Conservation (phyloP, 2,329 filamentous ascomycete species). For the Hirsutella minnesotensis region DNA sequence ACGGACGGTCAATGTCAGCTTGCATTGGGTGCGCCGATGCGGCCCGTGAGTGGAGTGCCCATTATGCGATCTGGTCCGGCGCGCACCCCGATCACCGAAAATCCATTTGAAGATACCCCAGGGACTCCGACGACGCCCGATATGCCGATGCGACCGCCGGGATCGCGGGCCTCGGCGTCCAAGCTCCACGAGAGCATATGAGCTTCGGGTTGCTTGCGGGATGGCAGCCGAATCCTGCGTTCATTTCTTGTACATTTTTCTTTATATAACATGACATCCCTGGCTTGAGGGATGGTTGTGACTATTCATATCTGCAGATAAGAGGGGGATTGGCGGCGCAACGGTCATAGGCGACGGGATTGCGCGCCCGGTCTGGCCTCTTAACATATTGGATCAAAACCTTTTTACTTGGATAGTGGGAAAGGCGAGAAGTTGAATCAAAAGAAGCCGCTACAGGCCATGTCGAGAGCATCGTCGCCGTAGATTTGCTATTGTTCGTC, state of each 20-base stretch:
- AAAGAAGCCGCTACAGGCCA: neutral
- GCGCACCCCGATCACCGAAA: slow-evolving; percentile 47
- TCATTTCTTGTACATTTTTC: neutral
- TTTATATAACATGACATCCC: neutral
- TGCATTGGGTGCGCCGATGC: slow-evolving; percentile 45
- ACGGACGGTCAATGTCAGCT: slow-evolving; percentile 25
- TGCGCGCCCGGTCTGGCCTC: neutral
- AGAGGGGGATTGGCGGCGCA: too few species aligned
- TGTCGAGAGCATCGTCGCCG: too few species aligned
- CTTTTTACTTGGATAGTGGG: neutral
- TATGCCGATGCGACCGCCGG: slow-evolving; percentile 23
- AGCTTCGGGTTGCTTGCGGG: slow-evolving; percentile 2
- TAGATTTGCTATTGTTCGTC: too few species aligned
- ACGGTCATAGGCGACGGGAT: neutral
- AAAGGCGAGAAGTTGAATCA: neutral
- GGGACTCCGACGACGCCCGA: slow-evolving; percentile 15
- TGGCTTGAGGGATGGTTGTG: neutral
- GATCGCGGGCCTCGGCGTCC: slow-evolving; percentile 22
- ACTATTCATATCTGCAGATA: neutral
- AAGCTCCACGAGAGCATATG: slow-evolving; percentile 30
- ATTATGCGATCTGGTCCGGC: slow-evolving; percentile 54
- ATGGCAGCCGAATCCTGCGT: neutral
- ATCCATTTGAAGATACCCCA: slow-evolving; percentile 28
- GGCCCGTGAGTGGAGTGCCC: slow-evolving; percentile 47
- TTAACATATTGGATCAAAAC: neutral